These are phyloP conservation scores for Pueraria montana DNA, from an alignment of 306 rosid genomes.

Conservation along the genomic window DNA sequence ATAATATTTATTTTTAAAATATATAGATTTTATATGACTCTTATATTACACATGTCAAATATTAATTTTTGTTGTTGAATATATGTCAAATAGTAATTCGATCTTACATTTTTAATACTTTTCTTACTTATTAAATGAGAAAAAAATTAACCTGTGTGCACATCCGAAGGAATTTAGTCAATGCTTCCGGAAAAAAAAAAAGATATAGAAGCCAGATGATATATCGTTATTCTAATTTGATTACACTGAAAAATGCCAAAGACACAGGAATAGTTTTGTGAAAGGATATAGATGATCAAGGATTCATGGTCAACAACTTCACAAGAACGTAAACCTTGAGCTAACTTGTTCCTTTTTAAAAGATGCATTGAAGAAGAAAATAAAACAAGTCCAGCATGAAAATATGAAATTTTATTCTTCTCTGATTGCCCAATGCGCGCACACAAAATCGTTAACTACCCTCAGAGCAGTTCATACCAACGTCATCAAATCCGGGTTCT, in stretches of 20 bases:
- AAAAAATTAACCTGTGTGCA: no score
- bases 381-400: constrained; percentile 15
- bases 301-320: background rate
- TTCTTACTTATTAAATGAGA: no score
- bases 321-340: background rate
- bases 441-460: constrained; percentile 51
- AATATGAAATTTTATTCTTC: constrained; percentile 58
- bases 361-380: background rate
- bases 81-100: no score
- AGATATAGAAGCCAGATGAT: background rate
- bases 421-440: constrained; percentile 54
- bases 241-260: background rate
- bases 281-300: no score
- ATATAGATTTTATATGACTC: no score
- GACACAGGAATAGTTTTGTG: background rate
- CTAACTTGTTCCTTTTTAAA: background rate
- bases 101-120: no score
- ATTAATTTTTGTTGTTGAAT: no score
- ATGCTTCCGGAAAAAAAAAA: no score
- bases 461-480: constrained; percentile 57
- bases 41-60: no score
- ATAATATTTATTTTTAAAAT: no score
- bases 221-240: background rate
- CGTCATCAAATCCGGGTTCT: constrained; percentile 55
- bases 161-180: no score